A percentile compares a stretch with the other conserved stretches of the same genome.
phyloP scores from a whole-genome alignment of 495 filamentous ascomycete species.

The Penicillium lagena region DNA sequence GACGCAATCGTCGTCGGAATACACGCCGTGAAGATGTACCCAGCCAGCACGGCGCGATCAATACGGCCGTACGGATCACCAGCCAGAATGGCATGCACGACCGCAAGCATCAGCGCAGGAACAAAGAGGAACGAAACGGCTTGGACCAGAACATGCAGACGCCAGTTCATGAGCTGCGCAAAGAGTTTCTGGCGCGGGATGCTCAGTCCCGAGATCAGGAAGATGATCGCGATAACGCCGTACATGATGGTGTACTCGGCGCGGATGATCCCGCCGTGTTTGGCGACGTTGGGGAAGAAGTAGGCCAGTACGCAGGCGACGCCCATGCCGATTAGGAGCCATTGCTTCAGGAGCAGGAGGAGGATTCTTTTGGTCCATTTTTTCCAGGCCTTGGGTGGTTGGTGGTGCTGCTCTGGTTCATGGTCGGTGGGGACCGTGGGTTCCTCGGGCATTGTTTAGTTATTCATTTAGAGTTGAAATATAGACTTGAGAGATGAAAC shows the following conservation, averaged over 20 bases:
- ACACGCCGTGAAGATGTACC: slow-evolving; percentile 48
- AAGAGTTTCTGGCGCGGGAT: slow-evolving; percentile 46
- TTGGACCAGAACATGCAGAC: slow-evolving; percentile 46
- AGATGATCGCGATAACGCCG: slow-evolving; percentile 47
- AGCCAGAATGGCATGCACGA: slow-evolving; percentile 42
- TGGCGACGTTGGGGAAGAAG: slow-evolving; percentile 48
- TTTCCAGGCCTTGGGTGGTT: slow-evolving; percentile 1
- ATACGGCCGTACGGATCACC: slow-evolving; percentile 34
- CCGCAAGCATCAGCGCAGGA: slow-evolving; percentile 36
- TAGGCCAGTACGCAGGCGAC: slow-evolving; percentile 44
- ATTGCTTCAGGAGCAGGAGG: slow-evolving; percentile 43
- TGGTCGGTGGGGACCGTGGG: neutral
- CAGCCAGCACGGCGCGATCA: slow-evolving; percentile 44
- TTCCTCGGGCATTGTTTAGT: neutral
- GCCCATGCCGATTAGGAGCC: slow-evolving; percentile 51
- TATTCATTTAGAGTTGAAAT: neutral
- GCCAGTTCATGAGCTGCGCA: slow-evolving; percentile 44
- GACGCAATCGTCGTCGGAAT: slow-evolving; percentile 54
- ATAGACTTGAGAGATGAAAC: too few relatives aligned
- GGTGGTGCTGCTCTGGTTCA: neutral
- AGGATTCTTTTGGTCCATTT: slow-evolving; percentile 13
- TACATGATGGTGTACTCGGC: slow-evolving; percentile 50
- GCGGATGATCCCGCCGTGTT: slow-evolving; percentile 44
- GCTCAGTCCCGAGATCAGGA: slow-evolving; percentile 48
- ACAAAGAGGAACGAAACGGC: slow-evolving; percentile 45